Evolutionary conservation across 1,284 basidiomycete species (phyloP), one percentile per base, ranked within the genome.

Genomic region (Trichosporon faecale): DNA sequence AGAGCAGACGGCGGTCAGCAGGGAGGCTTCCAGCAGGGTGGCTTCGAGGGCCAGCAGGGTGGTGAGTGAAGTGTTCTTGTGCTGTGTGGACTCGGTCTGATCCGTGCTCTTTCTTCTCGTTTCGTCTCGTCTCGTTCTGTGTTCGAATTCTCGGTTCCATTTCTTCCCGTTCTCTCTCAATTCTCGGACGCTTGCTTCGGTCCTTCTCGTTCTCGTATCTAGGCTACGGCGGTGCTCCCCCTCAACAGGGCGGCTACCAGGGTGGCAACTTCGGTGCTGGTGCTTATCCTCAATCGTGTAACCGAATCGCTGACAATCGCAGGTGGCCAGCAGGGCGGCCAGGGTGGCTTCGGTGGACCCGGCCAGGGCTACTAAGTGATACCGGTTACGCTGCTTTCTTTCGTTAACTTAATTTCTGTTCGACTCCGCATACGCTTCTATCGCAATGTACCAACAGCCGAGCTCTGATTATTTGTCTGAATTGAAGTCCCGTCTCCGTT

Each of bases 21-120:
- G 65, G 80, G 79, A 35, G 84, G 85, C 66, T 81, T 82, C 77
- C 81, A 83, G 70, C 76, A 77, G 72, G 80, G 80, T 69, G 81
- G 80, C 72, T 81, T 83, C 76, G 79, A 70, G 68, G 70, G 66
- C 57, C 67, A 73, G 65, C 74, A 75, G 71, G 72, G 72, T 49
- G 74, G 73, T 73, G 52, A 76, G 72, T 74, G 57, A 18, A 31
- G 16, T 33, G 35, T 52, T 61, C 16, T 65, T 29, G 64, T 69
- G 37, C 57, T 8, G 57, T 46, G 52, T 35, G 27, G n/a, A 33
- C 11, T 66, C 21, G 37, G 66, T 44, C 63, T 63, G 23, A 64
- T 70, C 25, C 57, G 63, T 46, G 49, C 35, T 69, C 35, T 67
- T 16, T 49, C 33, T 46, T 69, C 64, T 33, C 29, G 33, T 35